Percentiles rank a stretch among this genome's conserved stretches.
These are phyloP conservation scores for Yamadazyma spencermartinsiae DNA, from an alignment of 1,139 yeast species.

Conservation along the genomic window DNA sequence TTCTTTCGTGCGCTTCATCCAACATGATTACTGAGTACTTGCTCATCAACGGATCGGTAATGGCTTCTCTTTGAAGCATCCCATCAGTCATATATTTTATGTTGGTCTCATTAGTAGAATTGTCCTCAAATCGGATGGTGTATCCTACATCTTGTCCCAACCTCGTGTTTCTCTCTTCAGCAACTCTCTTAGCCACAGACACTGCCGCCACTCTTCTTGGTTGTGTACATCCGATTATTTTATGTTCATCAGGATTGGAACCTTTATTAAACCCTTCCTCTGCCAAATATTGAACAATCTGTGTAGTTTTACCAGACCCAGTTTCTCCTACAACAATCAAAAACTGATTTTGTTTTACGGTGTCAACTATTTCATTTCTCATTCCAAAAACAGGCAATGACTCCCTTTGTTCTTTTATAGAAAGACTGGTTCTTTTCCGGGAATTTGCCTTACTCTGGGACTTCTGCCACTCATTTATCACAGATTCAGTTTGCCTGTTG, in stretches of 20 bases:
- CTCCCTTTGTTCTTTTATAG: slow-evolving; percentile 66
- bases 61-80: slow-evolving; percentile 83
- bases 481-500: slow-evolving; percentile 1
- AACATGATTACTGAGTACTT: slow-evolving; percentile 82
- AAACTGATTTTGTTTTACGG: slow-evolving; percentile 50
- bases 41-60: slow-evolving; percentile 70
- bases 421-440: slow-evolving; percentile 54
- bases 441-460: slow-evolving; percentile 44
- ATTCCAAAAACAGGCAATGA: slow-evolving; percentile 72
- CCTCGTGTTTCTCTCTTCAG: slow-evolving; percentile 72
- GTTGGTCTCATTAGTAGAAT: slow-evolving; percentile 51
- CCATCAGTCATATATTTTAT: slow-evolving; percentile 90
- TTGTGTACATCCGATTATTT: slow-evolving; percentile 79
- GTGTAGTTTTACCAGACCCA: slow-evolving; percentile 48
- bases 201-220: slow-evolving; percentile 96
- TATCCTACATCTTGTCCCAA: slow-evolving; percentile 86
- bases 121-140: slow-evolving; percentile 85
- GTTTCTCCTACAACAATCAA: slow-evolving; percentile 51
- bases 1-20: slow-evolving; percentile 96
- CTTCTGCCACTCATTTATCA: slow-evolving; percentile 26
- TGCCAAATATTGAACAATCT: slow-evolving; percentile 39
- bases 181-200: slow-evolving; percentile 89
- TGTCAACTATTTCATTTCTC: slow-evolving; percentile 56
- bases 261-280: slow-evolving; percentile 36
- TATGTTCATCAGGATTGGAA: slow-evolving; percentile 24